Conservation (phyloP, 441 rosid species). For the Populus hybrid region DNA sequence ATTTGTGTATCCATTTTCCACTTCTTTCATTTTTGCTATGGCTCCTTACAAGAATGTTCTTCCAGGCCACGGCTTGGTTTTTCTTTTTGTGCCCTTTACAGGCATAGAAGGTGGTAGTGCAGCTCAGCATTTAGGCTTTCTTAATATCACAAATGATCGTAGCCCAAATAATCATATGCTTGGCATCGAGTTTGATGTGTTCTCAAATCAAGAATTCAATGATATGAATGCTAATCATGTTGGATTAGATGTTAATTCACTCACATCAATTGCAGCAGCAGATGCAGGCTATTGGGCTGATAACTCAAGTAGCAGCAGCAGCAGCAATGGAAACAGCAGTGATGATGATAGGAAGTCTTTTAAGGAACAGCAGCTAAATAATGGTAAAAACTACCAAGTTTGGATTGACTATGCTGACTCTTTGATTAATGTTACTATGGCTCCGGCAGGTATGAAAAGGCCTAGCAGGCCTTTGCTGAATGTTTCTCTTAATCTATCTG, state of each 20-base stretch:
- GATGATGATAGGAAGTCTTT: conserved; percentile 17
- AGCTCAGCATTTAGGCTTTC: conserved; percentile 52
- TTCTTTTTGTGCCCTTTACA: conserved; percentile 44
- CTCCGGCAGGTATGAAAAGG: conserved; percentile 32
- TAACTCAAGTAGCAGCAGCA: neutral
- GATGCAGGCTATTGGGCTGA: conserved; percentile 54
- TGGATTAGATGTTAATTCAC: conserved; percentile 61
- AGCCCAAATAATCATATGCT: conserved; percentile 37
- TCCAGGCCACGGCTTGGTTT: conserved; percentile 64
- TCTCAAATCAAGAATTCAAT: conserved; percentile 44
- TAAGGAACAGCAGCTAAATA: conserved; percentile 43
- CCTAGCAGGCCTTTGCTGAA: conserved; percentile 46
- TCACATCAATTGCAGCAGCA: conserved; percentile 30
- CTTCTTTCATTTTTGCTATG: conserved; percentile 69
- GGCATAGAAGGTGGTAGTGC: conserved; percentile 43
- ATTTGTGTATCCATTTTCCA: conserved; percentile 49
- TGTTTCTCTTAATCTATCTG: conserved; percentile 41
- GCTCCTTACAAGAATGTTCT: conserved; percentile 49
- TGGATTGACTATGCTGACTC: conserved; percentile 63
- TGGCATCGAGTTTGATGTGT: conserved; percentile 60
- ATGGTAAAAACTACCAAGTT: conserved; percentile 64
- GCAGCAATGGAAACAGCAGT: neutral
- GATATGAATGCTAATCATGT: conserved; percentile 64
- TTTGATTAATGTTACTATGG: conserved; percentile 50
- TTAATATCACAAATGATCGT: conserved; percentile 51